Percentiles rank a stretch among this genome's conserved stretches.
Evolutionary conservation across 805 yeast species (phyloP).

Genomic region (Saturnispora dispora): DNA sequence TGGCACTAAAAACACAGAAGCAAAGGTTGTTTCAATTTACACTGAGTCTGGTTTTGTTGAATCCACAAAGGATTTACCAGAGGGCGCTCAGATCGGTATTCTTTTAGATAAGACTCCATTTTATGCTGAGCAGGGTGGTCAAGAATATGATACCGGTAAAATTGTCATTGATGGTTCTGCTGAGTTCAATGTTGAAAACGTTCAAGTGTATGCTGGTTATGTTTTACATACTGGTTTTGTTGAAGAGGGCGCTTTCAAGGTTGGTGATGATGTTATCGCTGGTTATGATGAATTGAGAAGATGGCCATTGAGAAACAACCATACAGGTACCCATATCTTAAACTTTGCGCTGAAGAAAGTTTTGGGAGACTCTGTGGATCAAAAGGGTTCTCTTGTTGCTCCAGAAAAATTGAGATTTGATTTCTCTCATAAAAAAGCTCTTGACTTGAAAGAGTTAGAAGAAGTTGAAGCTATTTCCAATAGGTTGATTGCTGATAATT

Average conservation of each 20-base stretch:
- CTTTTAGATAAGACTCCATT: slow-evolving; percentile 85
- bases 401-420: slow-evolving; percentile 94
- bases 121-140: slow-evolving; percentile 99
- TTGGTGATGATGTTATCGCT: slow-evolving; percentile 68
- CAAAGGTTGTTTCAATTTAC: slow-evolving; percentile 64
- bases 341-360: slow-evolving; percentile 82
- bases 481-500: slow-evolving; percentile 59
- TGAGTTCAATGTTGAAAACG: slow-evolving; percentile 86
- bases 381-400: slow-evolving; percentile 93
- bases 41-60: slow-evolving; percentile 63
- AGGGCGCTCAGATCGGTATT: slow-evolving; percentile 59
- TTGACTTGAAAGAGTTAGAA: slow-evolving; percentile 59
- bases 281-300: slow-evolving; percentile 89
- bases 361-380: slow-evolving; percentile 83
- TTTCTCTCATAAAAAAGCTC: slow-evolving; percentile 85
- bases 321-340: slow-evolving; percentile 94
- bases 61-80: slow-evolving; percentile 27
- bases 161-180: slow-evolving; percentile 79
- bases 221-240: slow-evolving; percentile 89
- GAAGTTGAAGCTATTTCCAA: slow-evolving; percentile 70
- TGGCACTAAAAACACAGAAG: slow-evolving; percentile 56
- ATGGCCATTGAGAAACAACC: slow-evolving; percentile 94
- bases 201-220: slow-evolving; percentile 88
- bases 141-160: slow-evolving; percentile 91
- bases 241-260: slow-evolving; percentile 63